Percentiles rank a stretch among this genome's conserved stretches.
These are phyloP conservation scores for Circinella minor DNA, from an alignment of 371 early-diverging fungal genomes.

Conservation along the genomic window DNA sequence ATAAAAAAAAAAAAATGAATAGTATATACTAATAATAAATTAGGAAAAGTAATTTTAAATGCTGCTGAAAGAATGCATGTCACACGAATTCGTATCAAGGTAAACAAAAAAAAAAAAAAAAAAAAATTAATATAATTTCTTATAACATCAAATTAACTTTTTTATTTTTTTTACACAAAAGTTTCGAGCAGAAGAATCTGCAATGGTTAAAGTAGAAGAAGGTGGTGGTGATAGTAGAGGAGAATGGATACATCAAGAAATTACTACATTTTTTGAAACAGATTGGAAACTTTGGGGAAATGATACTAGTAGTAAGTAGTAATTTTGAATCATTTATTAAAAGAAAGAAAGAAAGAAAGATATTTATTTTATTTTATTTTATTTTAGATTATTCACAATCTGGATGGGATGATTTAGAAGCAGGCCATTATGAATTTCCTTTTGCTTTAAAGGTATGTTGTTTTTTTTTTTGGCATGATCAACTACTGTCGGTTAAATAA, in stretches of 20 bases:
- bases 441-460: conserved; percentile 63
- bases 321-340: neutral
- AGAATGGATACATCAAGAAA: conserved; percentile 48
- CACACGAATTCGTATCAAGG: conserved; percentile 51
- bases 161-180: conserved; percentile 8
- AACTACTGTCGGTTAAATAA: neutral
- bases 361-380: neutral
- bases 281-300: conserved; percentile 54
- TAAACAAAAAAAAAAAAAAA: too few relatives aligned
- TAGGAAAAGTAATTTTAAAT: conserved; percentile 41
- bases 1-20: too few relatives aligned
- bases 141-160: neutral
- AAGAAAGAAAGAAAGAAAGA: neutral
- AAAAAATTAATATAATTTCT: neutral
- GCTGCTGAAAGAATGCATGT: conserved; percentile 37
- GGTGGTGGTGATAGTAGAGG: conserved; percentile 36
- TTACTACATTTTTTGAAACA: conserved; percentile 51
- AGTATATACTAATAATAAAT: too few relatives aligned
- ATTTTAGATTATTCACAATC: conserved; percentile 46
- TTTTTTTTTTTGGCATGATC: neutral
- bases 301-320: conserved; percentile 44
- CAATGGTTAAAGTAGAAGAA: conserved; percentile 52
- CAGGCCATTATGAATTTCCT: conserved; percentile 58
- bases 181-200: conserved; percentile 58
- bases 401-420: conserved; percentile 59